A percentile compares a stretch with the other conserved stretches of the same genome.
Evolutionary conservation across 352 stramenopile genomes (phyloP).

Genomic region (Globisporangium solare): DNA sequence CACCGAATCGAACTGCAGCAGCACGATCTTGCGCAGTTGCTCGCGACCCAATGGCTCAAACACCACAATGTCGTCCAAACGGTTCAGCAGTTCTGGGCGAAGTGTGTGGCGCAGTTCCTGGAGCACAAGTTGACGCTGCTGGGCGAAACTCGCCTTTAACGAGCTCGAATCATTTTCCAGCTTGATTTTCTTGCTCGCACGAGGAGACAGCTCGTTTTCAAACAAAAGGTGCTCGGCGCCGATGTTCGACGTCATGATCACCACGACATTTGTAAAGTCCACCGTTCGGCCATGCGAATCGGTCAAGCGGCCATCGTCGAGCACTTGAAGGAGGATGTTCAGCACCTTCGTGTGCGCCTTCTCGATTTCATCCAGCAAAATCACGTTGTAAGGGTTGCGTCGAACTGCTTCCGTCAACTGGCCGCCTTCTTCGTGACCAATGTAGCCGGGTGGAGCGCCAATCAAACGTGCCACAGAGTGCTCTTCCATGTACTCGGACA

Average conservation of each 20-base stretch:
- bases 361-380: conserved; percentile 98
- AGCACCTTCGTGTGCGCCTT: conserved; percentile 96
- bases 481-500: conserved; percentile 98
- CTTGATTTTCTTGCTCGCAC: conserved; percentile 60
- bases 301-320: conserved; percentile 97
- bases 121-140: conserved; percentile 82
- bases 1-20: conserved; percentile 90
- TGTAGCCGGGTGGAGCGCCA: conserved; percentile 93
- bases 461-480: conserved; percentile 92
- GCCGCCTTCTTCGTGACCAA: conserved; percentile 94
- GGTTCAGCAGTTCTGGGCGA: conserved; percentile 95
- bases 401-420: conserved; percentile 96
- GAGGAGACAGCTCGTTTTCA: conserved; percentile 42
- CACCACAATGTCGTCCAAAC: conserved; percentile 95
- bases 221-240: conserved; percentile 90
- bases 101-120: conserved; percentile 85
- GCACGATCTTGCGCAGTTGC: conserved; percentile 91
- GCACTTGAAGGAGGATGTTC: conserved; percentile 95
- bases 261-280: conserved; percentile 96
- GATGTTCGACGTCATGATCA: conserved; percentile 98
- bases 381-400: conserved; percentile 94
- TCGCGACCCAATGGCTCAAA: conserved; percentile 91
- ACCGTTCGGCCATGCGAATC: conserved; percentile 95
- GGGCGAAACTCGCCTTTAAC: conserved; percentile 33
- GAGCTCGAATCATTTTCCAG: conserved; percentile 27